These are phyloP conservation scores for Mucor racemosus DNA, from an alignment of 371 early-diverging fungal species.

Conservation along the genomic window DNA sequence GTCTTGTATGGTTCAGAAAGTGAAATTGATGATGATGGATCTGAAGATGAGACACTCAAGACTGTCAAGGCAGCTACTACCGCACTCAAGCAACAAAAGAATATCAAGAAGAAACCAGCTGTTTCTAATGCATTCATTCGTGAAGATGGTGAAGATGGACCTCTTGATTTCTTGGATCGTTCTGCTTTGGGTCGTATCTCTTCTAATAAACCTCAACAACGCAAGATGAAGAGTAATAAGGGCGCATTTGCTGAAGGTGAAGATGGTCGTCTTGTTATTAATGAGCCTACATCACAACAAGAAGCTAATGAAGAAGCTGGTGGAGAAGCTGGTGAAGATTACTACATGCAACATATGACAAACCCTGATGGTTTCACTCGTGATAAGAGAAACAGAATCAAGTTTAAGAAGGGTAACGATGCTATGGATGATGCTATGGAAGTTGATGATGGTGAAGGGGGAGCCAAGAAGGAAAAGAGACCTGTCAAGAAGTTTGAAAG, in stretches of 20 bases:
- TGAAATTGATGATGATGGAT: constrained; percentile 81
- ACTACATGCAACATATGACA: constrained; percentile 80
- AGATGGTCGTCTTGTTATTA: constrained; percentile 84
- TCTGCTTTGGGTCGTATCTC: constrained; percentile 83
- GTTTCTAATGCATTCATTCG: constrained; percentile 67
- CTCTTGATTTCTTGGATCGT: constrained; percentile 93
- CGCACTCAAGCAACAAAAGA: constrained; percentile 50
- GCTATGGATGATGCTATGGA: constrained; percentile 56
- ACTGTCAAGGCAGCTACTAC: constrained; percentile 36
- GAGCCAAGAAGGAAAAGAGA: constrained; percentile 30
- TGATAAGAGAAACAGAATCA: constrained; percentile 82
- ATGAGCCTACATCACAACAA: constrained; percentile 56
- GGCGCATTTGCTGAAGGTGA: constrained; percentile 66
- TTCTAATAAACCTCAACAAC: constrained; percentile 50
- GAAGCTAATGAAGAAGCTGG: constrained; percentile 51
- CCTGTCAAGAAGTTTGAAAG: constrained; percentile 33
- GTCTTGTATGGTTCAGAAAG: constrained; percentile 90
- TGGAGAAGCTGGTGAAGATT: constrained; percentile 68
- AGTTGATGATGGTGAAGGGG: constrained; percentile 60
- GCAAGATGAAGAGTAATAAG: constrained; percentile 52
- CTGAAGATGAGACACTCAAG: constrained; percentile 51
- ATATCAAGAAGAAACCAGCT: constrained; percentile 35
- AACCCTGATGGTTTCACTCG: constrained; percentile 88
- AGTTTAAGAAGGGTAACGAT: constrained; percentile 79
- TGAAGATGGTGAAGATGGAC: constrained; percentile 76